Conservation (phyloP, 805 yeast genomes). For the Lachancea dasiensis region DNA sequence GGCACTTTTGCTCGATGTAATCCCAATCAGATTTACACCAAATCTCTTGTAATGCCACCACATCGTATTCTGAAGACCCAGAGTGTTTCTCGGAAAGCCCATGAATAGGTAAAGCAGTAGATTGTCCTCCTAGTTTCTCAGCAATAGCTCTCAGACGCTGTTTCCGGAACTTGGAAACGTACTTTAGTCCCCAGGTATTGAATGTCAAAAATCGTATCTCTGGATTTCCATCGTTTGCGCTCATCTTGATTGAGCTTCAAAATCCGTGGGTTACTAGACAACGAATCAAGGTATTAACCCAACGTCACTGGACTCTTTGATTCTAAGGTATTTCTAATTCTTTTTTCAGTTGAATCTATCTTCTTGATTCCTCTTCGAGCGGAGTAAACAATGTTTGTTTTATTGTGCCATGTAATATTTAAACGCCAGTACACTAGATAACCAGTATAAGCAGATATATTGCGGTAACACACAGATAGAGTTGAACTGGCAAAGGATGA, state of each 20-base stretch:
- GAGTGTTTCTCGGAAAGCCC: slow-evolving; percentile 14
- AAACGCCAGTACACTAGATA: too few relatives aligned
- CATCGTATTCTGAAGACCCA: slow-evolving; percentile 50
- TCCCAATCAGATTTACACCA: slow-evolving; percentile 89
- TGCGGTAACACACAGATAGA: neutral
- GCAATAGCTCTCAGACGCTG: slow-evolving; percentile 73
- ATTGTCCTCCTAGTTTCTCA: slow-evolving; percentile 42
- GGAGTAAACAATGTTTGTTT: too few relatives aligned
- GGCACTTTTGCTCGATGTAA: slow-evolving; percentile 44
- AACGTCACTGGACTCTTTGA: too few relatives aligned
- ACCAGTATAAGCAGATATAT: neutral
- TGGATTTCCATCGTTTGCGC: neutral
- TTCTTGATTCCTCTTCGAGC: too few relatives aligned
- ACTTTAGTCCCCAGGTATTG: slow-evolving; percentile 88
- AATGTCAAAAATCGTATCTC: slow-evolving; percentile 47
- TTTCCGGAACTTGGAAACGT: slow-evolving; percentile 63
- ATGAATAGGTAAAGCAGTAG: slow-evolving; percentile 13
- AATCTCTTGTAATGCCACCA: slow-evolving; percentile 89
- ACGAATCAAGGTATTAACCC: neutral
- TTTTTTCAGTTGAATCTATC: too few relatives aligned
- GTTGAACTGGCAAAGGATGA: slow-evolving; percentile 10
- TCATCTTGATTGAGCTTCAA: too few relatives aligned
- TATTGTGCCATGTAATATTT: too few relatives aligned
- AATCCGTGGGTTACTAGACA: too few relatives aligned
- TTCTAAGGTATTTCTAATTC: too few relatives aligned